Percentiles rank a stretch among this genome's conserved stretches.
phyloP scores from a whole-genome alignment of 805 yeast species.

The Pichia exigua region DNA sequence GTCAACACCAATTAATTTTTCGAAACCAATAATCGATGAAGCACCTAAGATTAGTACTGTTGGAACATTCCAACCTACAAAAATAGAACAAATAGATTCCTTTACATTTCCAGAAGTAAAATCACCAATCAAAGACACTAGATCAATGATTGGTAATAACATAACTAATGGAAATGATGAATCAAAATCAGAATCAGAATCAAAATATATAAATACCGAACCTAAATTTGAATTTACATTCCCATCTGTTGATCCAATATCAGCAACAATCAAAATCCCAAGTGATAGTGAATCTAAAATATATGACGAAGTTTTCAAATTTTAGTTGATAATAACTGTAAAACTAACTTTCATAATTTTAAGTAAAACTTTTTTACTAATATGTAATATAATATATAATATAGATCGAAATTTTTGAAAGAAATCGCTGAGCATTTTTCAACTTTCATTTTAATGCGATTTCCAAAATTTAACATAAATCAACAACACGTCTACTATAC shows the following conservation, averaged over 20 bases:
- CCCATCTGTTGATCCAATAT: background rate
- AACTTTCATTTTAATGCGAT: no score
- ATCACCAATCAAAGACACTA: background rate
- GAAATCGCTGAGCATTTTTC: no score
- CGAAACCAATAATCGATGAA: background rate
- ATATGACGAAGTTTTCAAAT: background rate
- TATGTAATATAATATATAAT: no score
- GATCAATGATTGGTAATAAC: background rate
- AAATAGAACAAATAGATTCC: conserved; percentile 14
- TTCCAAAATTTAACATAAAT: no score
- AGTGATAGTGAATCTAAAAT: background rate
- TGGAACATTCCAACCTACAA: background rate
- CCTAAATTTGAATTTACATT: background rate
- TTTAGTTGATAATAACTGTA: no score
- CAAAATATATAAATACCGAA: background rate
- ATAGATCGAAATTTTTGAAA: no score
- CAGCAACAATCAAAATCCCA: background rate
- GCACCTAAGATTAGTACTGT: background rate
- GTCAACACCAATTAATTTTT: no score
- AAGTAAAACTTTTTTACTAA: no score
- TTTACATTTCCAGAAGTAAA: conserved; percentile 19
- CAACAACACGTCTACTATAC: no score
- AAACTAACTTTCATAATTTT: no score
- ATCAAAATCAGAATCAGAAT: no score
- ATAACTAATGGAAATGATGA: background rate